Evolutionary conservation across 1,284 basidiomycete genomes (phyloP).

Genomic region (Heterobasidion parviporum): DNA sequence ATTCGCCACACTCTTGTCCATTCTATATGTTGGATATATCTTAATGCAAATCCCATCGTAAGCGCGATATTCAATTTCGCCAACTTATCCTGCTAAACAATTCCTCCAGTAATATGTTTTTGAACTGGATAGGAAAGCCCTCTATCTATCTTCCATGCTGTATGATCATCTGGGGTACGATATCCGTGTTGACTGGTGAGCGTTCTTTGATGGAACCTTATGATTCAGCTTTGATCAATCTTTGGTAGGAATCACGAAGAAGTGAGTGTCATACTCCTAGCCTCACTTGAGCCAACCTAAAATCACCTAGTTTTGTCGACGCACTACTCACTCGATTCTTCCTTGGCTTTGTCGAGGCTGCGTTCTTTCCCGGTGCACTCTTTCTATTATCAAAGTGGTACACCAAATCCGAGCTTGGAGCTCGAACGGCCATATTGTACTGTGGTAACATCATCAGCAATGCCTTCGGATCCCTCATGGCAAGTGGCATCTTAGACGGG

Average conservation of each 20-base stretch:
- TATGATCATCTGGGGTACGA: slow-evolving; percentile 64
- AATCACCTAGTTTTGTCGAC: slow-evolving; percentile 46
- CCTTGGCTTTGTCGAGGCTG: slow-evolving; percentile 60
- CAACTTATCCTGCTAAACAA: slow-evolving; percentile 3
- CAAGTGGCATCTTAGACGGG: slow-evolving; percentile 57
- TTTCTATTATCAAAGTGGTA: slow-evolving; percentile 69
- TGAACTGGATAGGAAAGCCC: slow-evolving; percentile 64
- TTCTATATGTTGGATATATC: slow-evolving; percentile 72
- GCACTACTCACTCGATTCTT: slow-evolving; percentile 67
- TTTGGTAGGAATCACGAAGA: slow-evolving; percentile 42
- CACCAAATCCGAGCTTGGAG: slow-evolving; percentile 55
- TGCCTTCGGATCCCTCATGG: slow-evolving; percentile 76
- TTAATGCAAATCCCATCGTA: slow-evolving; percentile 75
- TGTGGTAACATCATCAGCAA: slow-evolving; percentile 72
- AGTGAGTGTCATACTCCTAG: slow-evolving; percentile 24
- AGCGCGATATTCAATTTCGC: slow-evolving; percentile 16
- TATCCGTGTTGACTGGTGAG: slow-evolving; percentile 54
- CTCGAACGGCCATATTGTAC: slow-evolving; percentile 66
- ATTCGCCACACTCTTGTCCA: slow-evolving; percentile 63
- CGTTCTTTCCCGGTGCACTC: slow-evolving; percentile 61
- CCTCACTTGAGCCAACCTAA: slow-evolving; percentile 10
- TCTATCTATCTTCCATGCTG: slow-evolving; percentile 65
- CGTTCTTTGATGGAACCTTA: neutral
- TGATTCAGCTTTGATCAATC: neutral
- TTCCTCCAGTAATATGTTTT: slow-evolving; percentile 53